Conservation (phyloP, 179 eudicot genomes). For the Corrigiola litoralis region DNA sequence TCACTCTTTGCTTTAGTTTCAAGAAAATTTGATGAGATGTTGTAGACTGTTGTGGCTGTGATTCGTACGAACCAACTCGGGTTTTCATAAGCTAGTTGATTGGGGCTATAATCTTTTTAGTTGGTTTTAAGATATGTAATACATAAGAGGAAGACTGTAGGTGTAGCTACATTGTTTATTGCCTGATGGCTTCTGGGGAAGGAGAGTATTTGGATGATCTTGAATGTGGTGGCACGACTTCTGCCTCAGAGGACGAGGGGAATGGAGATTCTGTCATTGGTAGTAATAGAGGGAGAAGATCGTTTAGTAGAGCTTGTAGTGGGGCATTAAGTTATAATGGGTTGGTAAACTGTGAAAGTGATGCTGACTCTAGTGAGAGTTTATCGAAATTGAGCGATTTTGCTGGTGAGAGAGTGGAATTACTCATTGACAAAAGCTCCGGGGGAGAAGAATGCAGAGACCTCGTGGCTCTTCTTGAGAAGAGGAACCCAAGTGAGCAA, state of each 20-base stretch:
- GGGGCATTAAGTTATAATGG: slow-evolving; percentile 17
- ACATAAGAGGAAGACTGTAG: slow-evolving; percentile 13
- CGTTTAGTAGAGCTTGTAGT: slow-evolving; percentile 10
- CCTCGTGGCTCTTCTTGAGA: slow-evolving; percentile 21
- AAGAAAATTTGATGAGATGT: neutral
- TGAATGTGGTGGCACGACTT: slow-evolving; percentile 29
- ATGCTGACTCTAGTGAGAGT: slow-evolving; percentile 16
- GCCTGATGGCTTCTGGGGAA: slow-evolving; percentile 30
- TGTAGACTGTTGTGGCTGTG: slow-evolving; percentile 5
- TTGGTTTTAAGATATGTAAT: neutral
- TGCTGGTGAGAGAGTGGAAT: slow-evolving; percentile 14
- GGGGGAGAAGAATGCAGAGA: slow-evolving; percentile 26
- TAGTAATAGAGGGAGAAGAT: slow-evolving; percentile 15
- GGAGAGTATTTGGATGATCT: slow-evolving; percentile 30
- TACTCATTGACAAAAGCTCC: slow-evolving; percentile 17
- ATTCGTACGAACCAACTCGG: neutral
- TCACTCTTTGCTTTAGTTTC: neutral
- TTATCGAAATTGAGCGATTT: slow-evolving; percentile 4
- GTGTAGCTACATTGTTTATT: neutral
- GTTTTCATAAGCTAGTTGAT: neutral
- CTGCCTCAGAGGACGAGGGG: slow-evolving; percentile 27
- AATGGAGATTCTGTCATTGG: slow-evolving; percentile 13
- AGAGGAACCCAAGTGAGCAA: slow-evolving; percentile 21
- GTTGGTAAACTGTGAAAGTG: slow-evolving; percentile 16
- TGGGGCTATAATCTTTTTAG: neutral